Percentiles rank a stretch among this genome's conserved stretches.
These are phyloP conservation scores for Suillus luteus DNA, from an alignment of 768 basidiomycete genomes.

Conservation along the genomic window DNA sequence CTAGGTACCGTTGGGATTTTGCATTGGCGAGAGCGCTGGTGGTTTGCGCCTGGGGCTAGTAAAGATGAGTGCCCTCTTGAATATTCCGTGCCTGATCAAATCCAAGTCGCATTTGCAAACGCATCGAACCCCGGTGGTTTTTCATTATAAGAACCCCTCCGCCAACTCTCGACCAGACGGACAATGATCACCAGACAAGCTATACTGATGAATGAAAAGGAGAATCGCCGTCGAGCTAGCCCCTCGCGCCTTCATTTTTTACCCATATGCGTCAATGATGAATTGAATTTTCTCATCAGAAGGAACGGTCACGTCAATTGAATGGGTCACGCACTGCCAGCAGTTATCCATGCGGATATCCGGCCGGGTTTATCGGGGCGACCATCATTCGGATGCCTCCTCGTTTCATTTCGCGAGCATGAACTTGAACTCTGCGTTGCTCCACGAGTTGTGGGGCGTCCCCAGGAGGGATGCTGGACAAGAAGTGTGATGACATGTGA, in stretches of 20 bases:
- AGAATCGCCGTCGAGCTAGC: neutral
- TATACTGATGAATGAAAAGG: too few species aligned
- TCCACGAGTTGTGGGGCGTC: slow-evolving; percentile 1
- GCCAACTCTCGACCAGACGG: neutral
- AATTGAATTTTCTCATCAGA: slow-evolving; percentile 7
- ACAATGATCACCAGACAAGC: neutral
- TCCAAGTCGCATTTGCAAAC: too few species aligned
- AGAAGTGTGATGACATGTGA: too few species aligned
- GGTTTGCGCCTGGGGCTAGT: too few species aligned
- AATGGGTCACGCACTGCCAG: slow-evolving; percentile 6
- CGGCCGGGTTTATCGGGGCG: neutral
- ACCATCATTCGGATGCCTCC: slow-evolving; percentile 1
- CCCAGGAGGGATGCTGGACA: neutral
- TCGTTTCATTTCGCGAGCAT: slow-evolving; percentile 3
- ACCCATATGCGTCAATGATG: neutral
- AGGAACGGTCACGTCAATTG: neutral
- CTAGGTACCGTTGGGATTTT: too few species aligned
- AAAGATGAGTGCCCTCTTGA: too few species aligned
- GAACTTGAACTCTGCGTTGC: too few species aligned
- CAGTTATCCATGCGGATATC: neutral
- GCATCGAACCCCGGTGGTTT: too few species aligned
- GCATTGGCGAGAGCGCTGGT: too few species aligned
- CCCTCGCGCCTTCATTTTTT: slow-evolving; percentile 4
- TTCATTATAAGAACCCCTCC: too few species aligned
- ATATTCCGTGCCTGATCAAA: too few species aligned